Evolutionary conservation across 2,329 filamentous ascomycete genomes (phyloP), one percentile per base, ranked within the genome.

Genomic region (Colletotrichum sp.): DNA sequence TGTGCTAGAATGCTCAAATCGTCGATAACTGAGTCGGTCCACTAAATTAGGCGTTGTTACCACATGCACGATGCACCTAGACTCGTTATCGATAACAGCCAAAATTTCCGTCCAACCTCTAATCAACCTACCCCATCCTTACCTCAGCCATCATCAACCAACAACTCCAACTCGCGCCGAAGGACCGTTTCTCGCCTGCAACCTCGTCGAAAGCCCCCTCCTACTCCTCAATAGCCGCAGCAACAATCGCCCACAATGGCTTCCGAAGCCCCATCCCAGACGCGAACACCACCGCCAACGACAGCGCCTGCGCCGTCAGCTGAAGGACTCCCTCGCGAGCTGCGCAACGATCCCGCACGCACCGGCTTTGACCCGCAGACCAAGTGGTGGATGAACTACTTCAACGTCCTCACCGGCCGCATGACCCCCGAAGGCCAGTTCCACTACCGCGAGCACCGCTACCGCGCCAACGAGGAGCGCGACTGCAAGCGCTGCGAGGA

Each of bases 401-500:
- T 97, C 89, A 91, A 91, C 80, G 94, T 96, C 85, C 88, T 98
- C 66, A 92, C 94, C 18, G 94, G 94, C 71, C 88, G 90, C 80
- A 93, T 97, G 86, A 93, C 92, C 21, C 84, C 87, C 43, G 91
- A 93, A 81, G 94, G 94, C 67, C 86, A 90, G 78, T 91, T 94
- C 81, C 91, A 94, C 86, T 98, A 95, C 89, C 94, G 95, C 82
- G 89, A 93, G 82, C 92, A 92, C 83, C 92, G 93, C 78, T 96
- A 97, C 87, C 88, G 90, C 71, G 89, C 92, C 73, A 93, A 96
- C 85, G 95, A 97, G 86, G 91, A 90, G 77, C 87, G 89, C 34
- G 96, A 98, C 89, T 96, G 94, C 89, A 90, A 89, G 81, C 92
- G 92, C 70, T 98, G 95, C 88, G 95, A 98, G 82, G 87, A 93